phyloP scores from a whole-genome alignment of 73 alveolate genomes.

The Durusdinium trenchii region DNA sequence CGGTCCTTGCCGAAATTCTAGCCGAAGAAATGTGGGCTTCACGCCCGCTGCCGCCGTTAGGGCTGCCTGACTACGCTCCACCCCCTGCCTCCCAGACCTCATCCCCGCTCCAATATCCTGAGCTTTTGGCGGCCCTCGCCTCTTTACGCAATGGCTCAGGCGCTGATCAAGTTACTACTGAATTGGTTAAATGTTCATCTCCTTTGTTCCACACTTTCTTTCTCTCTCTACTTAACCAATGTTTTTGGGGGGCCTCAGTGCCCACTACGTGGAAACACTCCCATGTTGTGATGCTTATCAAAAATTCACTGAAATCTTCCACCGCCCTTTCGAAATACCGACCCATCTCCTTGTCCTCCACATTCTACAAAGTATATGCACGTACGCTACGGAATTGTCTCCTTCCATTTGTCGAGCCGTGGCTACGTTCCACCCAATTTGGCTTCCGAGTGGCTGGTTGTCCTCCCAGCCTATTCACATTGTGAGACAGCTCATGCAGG shows the following conservation, averaged over 20 bases:
- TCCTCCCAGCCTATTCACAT: not conserved
- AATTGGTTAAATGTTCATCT: not conserved
- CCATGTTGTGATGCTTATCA: not conserved
- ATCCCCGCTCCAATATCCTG: too few relatives aligned
- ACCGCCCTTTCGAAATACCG: not conserved
- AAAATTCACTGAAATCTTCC: not conserved
- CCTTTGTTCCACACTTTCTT: not conserved
- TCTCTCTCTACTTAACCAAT: not conserved
- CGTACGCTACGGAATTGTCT: not conserved
- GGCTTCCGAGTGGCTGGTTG: not conserved
- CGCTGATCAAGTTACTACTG: too few relatives aligned
- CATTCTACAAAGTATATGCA: not conserved
- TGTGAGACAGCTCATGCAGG: not conserved
- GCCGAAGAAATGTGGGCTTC: not conserved
- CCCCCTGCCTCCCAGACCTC: too few relatives aligned
- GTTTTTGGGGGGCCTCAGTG: not conserved
- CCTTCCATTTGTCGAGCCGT: not conserved
- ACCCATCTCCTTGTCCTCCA: conserved; percentile 5
- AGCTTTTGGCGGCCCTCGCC: too few relatives aligned
- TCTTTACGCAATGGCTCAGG: too few relatives aligned
- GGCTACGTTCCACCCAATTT: not conserved
- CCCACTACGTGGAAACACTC: not conserved
- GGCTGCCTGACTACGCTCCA: too few relatives aligned
- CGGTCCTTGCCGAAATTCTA: not conserved
- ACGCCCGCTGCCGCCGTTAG: too few relatives aligned